Evolutionary conservation across 768 basidiomycete genomes (phyloP).

Genomic region (Serendipita sp.): DNA sequence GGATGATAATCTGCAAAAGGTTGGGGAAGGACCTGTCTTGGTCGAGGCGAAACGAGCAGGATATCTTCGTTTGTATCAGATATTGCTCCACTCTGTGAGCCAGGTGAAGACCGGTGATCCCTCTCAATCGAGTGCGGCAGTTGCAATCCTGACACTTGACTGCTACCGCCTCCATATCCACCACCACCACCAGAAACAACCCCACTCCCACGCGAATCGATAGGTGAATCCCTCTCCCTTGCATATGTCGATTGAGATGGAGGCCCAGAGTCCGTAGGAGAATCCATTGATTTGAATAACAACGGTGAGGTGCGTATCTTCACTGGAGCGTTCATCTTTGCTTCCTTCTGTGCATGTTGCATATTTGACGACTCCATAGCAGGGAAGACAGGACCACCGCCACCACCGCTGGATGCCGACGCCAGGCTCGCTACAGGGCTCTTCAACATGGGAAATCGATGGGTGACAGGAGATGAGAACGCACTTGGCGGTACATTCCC

Average conservation of each 20-base stretch:
- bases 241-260: neutral
- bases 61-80: slow-evolving; percentile 5
- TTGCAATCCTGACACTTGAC: neutral
- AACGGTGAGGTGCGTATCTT: slow-evolving; percentile 2
- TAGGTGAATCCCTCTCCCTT: neutral
- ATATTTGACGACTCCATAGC: neutral
- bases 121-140: neutral
- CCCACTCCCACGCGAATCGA: neutral
- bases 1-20: neutral
- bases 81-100: neutral
- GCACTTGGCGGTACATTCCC: neutral
- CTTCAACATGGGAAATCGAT: neutral
- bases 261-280: neutral
- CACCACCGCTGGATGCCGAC: neutral
- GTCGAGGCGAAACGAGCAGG: slow-evolving; percentile 1
- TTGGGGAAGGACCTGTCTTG: neutral
- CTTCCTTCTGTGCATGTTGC: neutral
- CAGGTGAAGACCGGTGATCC: neutral
- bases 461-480: neutral
- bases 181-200: neutral
- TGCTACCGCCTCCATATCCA: neutral
- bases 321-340: neutral
- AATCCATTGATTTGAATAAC: slow-evolving; percentile 4
- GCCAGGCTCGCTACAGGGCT: slow-evolving; percentile 1
- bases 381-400: neutral